A percentile compares a stretch with the other conserved stretches of the same genome.
These are phyloP conservation scores for Hura crepitans DNA, from an alignment of 441 rosid genomes.

Conservation along the genomic window DNA sequence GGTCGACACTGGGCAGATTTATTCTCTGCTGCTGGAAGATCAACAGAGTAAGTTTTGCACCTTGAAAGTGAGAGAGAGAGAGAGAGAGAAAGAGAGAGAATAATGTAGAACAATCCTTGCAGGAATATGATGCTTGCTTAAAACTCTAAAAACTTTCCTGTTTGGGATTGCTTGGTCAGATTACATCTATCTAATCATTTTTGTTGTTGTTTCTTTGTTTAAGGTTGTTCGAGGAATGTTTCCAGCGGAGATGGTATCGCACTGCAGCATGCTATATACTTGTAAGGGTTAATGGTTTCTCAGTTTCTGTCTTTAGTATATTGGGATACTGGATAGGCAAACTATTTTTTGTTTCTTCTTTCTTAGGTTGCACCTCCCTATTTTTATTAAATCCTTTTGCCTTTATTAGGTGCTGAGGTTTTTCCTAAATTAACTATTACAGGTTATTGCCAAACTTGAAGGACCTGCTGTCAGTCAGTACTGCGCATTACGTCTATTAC, in stretches of 20 bases:
- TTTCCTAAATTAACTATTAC: not conserved
- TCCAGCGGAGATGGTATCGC: conserved; percentile 97
- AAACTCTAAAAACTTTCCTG: conserved; percentile 1
- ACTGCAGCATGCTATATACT: conserved; percentile 99
- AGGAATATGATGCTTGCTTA: not conserved
- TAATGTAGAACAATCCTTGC: not conserved
- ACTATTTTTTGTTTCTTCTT: not conserved
- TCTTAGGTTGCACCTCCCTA: not conserved
- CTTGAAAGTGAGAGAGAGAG: not conserved
- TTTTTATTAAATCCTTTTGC: not conserved
- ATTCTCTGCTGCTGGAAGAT: conserved; percentile 95
- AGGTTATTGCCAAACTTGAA: conserved; percentile 98
- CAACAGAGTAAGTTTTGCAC: conserved; percentile 69
- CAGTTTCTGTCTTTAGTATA: conserved; percentile 4
- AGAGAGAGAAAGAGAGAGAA: not conserved
- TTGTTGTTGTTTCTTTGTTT: conserved; percentile 23
- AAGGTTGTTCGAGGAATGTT: conserved; percentile 97
- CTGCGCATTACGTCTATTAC: conserved; percentile 85
- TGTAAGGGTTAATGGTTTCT: conserved; percentile 46
- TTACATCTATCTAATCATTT: conserved; percentile 13
- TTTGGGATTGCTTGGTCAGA: not conserved
- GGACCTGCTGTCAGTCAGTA: conserved; percentile 99
- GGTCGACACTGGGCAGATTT: conserved; percentile 98
- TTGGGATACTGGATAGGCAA: not conserved
- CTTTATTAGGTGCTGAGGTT: not conserved